Evolutionary conservation across 768 basidiomycete species (phyloP), one percentile per base, ranked within the genome.

Genomic region (Tricholoma furcatifolium): DNA sequence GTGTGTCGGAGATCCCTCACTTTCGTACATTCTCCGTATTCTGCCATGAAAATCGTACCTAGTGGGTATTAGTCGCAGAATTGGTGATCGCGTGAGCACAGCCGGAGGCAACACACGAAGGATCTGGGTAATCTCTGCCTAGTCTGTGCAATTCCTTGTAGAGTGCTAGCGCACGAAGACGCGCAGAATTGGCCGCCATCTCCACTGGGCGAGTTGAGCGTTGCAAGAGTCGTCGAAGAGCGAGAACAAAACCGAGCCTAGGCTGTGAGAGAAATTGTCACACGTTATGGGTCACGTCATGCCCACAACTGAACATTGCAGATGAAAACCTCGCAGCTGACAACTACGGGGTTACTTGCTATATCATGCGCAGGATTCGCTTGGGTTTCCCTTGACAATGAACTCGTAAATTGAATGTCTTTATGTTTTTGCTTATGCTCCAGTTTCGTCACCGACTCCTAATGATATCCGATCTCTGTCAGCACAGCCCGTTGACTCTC

Each of bases 121-220:
- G 83, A 64, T 93, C 91, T 32, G 87, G 87, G 58, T 92, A 91
- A 43, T 93, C 89, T 53, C 86, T 77, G 3, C 91, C 90, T 1
- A 93, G 79, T 51, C 88, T 76, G 58, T 87, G 84, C 7, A 93
- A 78, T 63, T 92, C 88, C 63, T 92, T 93, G 74, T 93, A 93
- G 27, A 93, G 70, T 0, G 83, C 77, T 6, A 91, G 70, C 1
- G 83, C 88, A 32, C 88, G 80, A 39, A 82, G 67, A 21, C 89
- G 81, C 40, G 80, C 77, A 17, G 74, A 67, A 53, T 70, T 76
- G 60, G 67, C 70, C 56, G 78, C 73, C 82, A 85, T 84, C 43
- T 45, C 58, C 45, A 56, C 36, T 39, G 30, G 48, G 36, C 36
- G 56, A 38, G 47, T 40, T 45, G 34, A 34, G n/a, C n/a, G n/a